phyloP scores from a whole-genome alignment of 2,329 filamentous ascomycete species.

The Trichophyton benhamiae region DNA sequence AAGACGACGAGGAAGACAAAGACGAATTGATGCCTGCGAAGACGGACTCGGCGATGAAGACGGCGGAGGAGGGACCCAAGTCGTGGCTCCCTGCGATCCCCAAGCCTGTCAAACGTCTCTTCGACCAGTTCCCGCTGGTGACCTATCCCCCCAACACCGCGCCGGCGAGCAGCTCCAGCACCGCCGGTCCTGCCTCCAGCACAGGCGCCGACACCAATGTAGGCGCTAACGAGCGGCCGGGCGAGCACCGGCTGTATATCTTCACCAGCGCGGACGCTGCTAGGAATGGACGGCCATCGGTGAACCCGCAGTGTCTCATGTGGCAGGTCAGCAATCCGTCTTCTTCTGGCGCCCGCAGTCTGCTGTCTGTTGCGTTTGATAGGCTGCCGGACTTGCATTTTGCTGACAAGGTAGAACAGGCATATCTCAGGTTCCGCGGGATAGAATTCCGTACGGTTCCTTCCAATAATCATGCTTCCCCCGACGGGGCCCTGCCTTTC shows the following conservation, averaged over 20 bases:
- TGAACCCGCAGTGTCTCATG: slow-evolving; percentile 85
- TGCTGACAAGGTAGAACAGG: slow-evolving; percentile 37
- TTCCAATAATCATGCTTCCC: slow-evolving; percentile 88
- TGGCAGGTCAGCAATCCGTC: slow-evolving; percentile 65
- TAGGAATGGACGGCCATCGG: slow-evolving; percentile 54
- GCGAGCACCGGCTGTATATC: slow-evolving; percentile 56
- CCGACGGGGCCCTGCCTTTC: slow-evolving; percentile 77
- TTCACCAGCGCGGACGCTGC: slow-evolving; percentile 60
- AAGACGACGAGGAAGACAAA: background rate
- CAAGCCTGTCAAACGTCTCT: slow-evolving; percentile 64
- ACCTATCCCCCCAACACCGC: slow-evolving; percentile 65
- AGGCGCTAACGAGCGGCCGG: slow-evolving; percentile 24
- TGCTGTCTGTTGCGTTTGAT: background rate
- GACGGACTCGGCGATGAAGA: slow-evolving; percentile 7
- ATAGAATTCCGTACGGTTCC: slow-evolving; percentile 54
- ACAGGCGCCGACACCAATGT: too few species aligned
- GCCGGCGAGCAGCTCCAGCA: slow-evolving; percentile 47
- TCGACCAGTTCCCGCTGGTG: slow-evolving; percentile 68
- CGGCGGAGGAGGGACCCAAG: slow-evolving; percentile 15
- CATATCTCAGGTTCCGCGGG: slow-evolving; percentile 66
- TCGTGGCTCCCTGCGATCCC: slow-evolving; percentile 41
- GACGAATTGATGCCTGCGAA: slow-evolving; percentile 3
- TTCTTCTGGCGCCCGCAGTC: background rate
- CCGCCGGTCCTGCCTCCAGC: too few species aligned
- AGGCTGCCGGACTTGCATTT: background rate